Evolutionary conservation across 2,329 filamentous ascomycete species (phyloP).

Genomic region (Exophiala alcalophila): DNA sequence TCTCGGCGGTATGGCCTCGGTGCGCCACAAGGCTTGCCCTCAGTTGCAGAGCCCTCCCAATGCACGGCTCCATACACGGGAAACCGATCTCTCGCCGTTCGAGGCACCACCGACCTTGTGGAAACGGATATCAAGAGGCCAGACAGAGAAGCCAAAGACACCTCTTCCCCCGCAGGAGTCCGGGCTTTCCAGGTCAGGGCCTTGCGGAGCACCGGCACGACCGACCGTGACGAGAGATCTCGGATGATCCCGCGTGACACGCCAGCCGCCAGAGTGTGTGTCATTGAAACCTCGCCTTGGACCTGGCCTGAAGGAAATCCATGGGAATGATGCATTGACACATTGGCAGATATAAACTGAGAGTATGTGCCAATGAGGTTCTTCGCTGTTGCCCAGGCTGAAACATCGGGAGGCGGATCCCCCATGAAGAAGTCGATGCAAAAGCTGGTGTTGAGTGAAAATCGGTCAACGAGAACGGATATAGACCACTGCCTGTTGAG

Average conservation of each 20-base stretch:
- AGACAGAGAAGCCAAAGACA: conserved; percentile 16
- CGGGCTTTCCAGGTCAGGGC: conserved; percentile 23
- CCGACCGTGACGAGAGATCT: conserved; percentile 19
- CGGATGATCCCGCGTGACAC: conserved; percentile 23
- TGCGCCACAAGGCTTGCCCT: conserved; percentile 21
- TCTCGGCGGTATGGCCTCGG: conserved; percentile 2
- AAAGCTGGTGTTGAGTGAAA: conserved; percentile 60
- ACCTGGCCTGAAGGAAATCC: conserved; percentile 17
- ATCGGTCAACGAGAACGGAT: conserved; percentile 56
- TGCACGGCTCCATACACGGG: conserved; percentile 26
- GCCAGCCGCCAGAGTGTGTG: conserved; percentile 26
- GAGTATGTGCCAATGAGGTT: conserved; percentile 63
- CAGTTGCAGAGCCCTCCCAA: conserved; percentile 18
- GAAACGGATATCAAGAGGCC: conserved; percentile 26
- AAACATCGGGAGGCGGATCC: conserved; percentile 44
- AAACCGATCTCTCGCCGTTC: conserved; percentile 16
- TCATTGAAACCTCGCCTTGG: conserved; percentile 28
- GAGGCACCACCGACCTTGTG: conserved; percentile 22
- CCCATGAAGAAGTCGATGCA: conserved; percentile 68
- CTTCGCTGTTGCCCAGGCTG: conserved; percentile 51
- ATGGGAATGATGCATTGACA: conserved; percentile 17
- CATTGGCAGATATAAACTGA: conserved; percentile 43
- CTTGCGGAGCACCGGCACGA: conserved; percentile 26
- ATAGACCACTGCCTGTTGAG: conserved; percentile 59
- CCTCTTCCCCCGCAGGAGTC: conserved; percentile 17